phyloP scores from a whole-genome alignment of 106 monocot genomes.

The Dioscorea dumetorum region DNA sequence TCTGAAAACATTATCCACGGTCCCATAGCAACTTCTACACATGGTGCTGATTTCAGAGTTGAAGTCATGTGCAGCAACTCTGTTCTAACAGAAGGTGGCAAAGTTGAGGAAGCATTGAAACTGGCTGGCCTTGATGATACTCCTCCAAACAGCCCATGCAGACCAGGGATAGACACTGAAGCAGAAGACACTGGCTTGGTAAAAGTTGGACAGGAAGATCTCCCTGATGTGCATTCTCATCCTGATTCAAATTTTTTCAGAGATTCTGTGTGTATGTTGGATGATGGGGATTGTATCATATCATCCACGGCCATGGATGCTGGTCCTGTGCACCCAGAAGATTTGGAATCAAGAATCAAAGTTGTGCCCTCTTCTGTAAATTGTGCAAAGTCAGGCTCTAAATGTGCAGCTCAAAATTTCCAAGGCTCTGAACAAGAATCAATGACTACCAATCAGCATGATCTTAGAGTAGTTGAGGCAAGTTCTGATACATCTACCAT shows the following conservation, averaged over 20 bases:
- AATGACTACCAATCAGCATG: background rate
- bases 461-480: background rate
- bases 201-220: constrained; percentile 3
- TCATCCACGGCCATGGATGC: background rate
- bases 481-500: constrained; percentile 5
- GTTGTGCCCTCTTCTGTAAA: constrained; percentile 9
- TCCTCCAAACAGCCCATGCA: constrained; percentile 65
- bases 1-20: constrained; percentile 6
- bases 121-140: constrained; percentile 83
- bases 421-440: constrained; percentile 3
- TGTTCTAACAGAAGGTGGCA: constrained; percentile 2
- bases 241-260: constrained; percentile 13
- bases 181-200: constrained; percentile 12
- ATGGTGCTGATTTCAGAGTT: constrained; percentile 3
- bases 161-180: constrained; percentile 1
- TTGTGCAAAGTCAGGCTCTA: constrained; percentile 7
- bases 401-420: background rate
- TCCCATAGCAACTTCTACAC: background rate
- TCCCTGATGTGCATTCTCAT: constrained; percentile 6
- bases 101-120: constrained; percentile 61
- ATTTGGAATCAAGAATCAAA: constrained; percentile 22
- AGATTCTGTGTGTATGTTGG: constrained; percentile 21
- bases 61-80: background rate
- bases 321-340: constrained; percentile 5
- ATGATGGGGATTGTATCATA: constrained; percentile 5